These are phyloP conservation scores for Choricystis sp. DNA, from an alignment of 139 green algal species.

Conservation along the genomic window DNA sequence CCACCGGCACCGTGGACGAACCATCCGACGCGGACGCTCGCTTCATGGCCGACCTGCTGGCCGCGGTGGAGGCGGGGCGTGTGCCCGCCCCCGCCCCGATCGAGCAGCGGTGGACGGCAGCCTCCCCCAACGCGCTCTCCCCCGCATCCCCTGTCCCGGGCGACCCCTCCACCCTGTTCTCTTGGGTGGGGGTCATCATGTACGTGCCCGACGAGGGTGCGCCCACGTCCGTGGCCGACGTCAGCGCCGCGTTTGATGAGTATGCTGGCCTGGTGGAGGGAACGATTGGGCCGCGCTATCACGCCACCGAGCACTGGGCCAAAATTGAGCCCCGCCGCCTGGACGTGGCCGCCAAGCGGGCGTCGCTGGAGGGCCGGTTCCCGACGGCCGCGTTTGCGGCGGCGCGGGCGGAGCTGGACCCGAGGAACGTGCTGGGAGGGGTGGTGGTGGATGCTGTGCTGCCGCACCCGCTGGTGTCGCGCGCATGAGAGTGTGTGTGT, in stretches of 20 bases:
- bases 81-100: conserved; percentile 78
- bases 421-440: conserved; percentile 70
- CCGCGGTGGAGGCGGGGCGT: conserved; percentile 39
- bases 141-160: conserved; percentile 27
- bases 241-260: conserved; percentile 13
- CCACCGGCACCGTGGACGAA: conserved; percentile 21
- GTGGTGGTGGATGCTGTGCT: conserved; percentile 52
- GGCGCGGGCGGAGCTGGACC: conserved; percentile 53
- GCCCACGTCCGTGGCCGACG: conserved; percentile 40
- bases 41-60: conserved; percentile 65
- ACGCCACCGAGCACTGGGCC: conserved; percentile 81
- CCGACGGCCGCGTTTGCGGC: conserved; percentile 33
- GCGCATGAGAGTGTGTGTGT: neutral
- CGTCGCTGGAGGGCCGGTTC: conserved; percentile 26
- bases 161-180: conserved; percentile 15
- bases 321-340: conserved; percentile 67
- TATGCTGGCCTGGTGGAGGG: conserved; percentile 53
- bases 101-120: conserved; percentile 85
- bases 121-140: conserved; percentile 48
- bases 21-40: conserved; percentile 29
- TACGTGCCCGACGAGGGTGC: conserved; percentile 66
- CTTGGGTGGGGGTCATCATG: conserved; percentile 97
- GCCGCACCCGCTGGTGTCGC: conserved; percentile 3
- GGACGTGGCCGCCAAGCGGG: conserved; percentile 12
- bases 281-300: conserved; percentile 54